Evolutionary conservation across 169 alveolate genomes (phyloP).

Genomic region (Babesia ovata): DNA sequence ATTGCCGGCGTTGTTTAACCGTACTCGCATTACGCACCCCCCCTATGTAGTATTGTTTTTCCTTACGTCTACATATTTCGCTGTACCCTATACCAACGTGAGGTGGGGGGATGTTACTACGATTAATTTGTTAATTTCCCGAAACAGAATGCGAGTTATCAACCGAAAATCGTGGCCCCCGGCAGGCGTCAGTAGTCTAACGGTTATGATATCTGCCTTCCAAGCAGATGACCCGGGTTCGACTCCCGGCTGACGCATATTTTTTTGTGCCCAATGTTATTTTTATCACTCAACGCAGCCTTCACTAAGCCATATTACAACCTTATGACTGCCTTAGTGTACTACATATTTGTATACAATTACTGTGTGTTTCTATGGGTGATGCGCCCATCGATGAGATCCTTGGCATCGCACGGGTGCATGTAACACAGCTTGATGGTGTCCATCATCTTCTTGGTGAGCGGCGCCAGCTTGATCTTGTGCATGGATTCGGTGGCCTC

Average conservation of each 20-base stretch:
- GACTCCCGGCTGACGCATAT: constrained; percentile 97
- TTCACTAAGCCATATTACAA: too few species aligned
- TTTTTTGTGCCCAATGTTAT: not conserved
- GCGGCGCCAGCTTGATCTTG: constrained; percentile 49
- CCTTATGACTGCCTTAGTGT: too few species aligned
- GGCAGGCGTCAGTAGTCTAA: constrained; percentile 93
- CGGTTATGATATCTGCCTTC: constrained; percentile 98
- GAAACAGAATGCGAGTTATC: not conserved
- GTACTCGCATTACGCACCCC: too few species aligned
- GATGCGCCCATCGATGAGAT: constrained; percentile 34
- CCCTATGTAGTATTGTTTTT: too few species aligned
- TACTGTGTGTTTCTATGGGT: not conserved
- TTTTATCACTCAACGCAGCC: not conserved
- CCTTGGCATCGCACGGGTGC: constrained; percentile 71
- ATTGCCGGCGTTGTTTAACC: too few species aligned
- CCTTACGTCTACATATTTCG: too few species aligned
- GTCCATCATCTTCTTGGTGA: constrained; percentile 53
- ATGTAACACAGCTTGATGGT: constrained; percentile 66
- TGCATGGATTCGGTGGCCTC: constrained; percentile 29
- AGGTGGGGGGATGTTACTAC: too few species aligned
- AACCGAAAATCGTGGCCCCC: constrained; percentile 4
- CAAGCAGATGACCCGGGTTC: constrained; percentile 99
- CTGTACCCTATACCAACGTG: too few species aligned
- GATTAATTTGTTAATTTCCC: too few species aligned
- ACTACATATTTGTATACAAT: not conserved